Base-by-base conservation (phyloP, 768 basidiomycete species). In the Vararia minispora region DNA sequence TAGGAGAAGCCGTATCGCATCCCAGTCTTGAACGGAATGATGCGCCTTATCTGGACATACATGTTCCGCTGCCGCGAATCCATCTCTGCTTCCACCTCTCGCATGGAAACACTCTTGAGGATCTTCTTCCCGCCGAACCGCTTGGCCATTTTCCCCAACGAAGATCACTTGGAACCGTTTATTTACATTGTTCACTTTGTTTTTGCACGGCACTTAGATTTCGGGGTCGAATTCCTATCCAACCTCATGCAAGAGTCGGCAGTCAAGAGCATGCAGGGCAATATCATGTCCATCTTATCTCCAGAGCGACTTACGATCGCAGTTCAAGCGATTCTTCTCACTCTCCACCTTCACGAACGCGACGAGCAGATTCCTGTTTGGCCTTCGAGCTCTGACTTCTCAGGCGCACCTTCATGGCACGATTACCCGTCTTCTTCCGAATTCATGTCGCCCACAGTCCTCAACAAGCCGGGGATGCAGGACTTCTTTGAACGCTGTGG, bases 11-110 rank as follows among this genome's bases (percentile, higher is more conserved):
- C 76, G 1, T 66, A 71, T 39, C 74, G 89, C 10, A 62, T 72
- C 0, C 68, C 74, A 2, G 71, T 87, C 16, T 65, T 92, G 62
- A 92, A 91, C 47, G 85, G 86, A 10, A 72, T 85, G 40, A 55
- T 89, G 45, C 77, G 92, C 7, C 58, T 95, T 28, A 61, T 91
- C 24, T 97, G 91, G 92, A 87, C 90, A 2, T 97, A 95, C 57
- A 66, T 95, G n/a, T 92, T 88, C 53, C 80, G 92, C 12, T 92
- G 89, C 52, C 78, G 82, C 46, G 92, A 97, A 57, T 71, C 83
- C 5, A 63, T 74, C 2, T 84, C 90, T 0, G 80, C 84, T 3
- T 78, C 76, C n/a, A 74, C 77, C n/a, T 61, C 75, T 21, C 88
- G 81, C 52, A 59, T 97, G 28, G 90, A 95, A 44, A 61, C 58